Evolutionary conservation across 768 basidiomycete species (phyloP).

Genomic region (Crepidotus variabilis): DNA sequence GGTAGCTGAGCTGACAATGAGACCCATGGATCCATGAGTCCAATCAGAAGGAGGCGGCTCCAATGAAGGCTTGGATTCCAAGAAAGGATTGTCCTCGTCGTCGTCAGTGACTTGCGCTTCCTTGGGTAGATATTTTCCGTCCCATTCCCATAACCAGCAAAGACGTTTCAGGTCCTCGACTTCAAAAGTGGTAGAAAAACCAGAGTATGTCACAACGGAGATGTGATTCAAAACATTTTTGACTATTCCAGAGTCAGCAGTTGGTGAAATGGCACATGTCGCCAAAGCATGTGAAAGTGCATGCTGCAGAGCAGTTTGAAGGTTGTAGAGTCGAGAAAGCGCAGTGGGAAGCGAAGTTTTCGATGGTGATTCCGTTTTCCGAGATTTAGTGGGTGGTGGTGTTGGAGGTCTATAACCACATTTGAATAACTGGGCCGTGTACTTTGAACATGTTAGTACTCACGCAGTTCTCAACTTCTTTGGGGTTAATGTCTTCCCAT

Average conservation of each 20-base stretch:
- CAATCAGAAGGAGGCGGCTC: slow-evolving; percentile 51
- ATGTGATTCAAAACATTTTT: slow-evolving; percentile 77
- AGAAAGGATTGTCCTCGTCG: slow-evolving; percentile 73
- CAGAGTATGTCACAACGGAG: slow-evolving; percentile 65
- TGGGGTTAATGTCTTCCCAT: slow-evolving; percentile 55
- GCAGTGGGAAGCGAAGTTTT: slow-evolving; percentile 44
- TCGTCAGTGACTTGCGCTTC: slow-evolving; percentile 17
- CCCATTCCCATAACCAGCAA: slow-evolving; percentile 93
- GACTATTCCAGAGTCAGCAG: slow-evolving; percentile 70
- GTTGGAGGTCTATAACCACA: slow-evolving; percentile 46
- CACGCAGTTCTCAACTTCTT: slow-evolving; percentile 64
- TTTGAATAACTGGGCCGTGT: background rate
- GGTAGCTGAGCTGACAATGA: slow-evolving; percentile 67
- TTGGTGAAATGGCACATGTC: slow-evolving; percentile 75
- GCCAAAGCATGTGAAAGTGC: slow-evolving; percentile 84
- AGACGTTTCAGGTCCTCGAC: slow-evolving; percentile 69
- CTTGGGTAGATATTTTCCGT: slow-evolving; percentile 37
- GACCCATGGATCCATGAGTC: slow-evolving; percentile 78
- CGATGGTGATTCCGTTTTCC: slow-evolving; percentile 20
- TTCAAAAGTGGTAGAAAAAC: slow-evolving; percentile 59
- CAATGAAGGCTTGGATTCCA: slow-evolving; percentile 34
- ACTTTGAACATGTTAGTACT: slow-evolving; percentile 17
- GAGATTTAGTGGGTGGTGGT: slow-evolving; percentile 48
- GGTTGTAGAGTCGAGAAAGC: slow-evolving; percentile 55
- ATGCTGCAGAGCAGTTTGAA: slow-evolving; percentile 73